These are phyloP conservation scores for Podospora tetraspora DNA, from an alignment of 495 filamentous ascomycete genomes.

Conservation along the genomic window DNA sequence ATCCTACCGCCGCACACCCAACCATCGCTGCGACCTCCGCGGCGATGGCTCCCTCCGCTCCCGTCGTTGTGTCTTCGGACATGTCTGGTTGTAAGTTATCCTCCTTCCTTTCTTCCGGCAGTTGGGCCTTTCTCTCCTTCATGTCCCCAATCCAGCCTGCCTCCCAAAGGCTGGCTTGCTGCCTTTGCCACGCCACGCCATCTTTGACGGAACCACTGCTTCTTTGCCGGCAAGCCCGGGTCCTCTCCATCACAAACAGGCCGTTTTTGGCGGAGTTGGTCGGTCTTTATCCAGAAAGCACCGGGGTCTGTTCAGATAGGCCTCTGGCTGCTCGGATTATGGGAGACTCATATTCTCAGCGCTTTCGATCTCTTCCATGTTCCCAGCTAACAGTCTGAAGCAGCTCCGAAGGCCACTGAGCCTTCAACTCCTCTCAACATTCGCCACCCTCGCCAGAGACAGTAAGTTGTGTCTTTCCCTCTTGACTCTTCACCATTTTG, in stretches of 20 bases:
- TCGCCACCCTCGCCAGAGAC: background rate
- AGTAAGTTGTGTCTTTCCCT: background rate
- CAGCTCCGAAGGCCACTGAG: background rate
- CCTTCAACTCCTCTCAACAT: background rate
- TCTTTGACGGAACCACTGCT: background rate
- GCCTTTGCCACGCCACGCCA: background rate
- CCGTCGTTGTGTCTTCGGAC: background rate
- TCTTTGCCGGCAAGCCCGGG: background rate
- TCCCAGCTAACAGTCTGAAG: background rate
- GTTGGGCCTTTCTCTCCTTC: too few relatives aligned
- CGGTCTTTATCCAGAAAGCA: background rate
- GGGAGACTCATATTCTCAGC: background rate
- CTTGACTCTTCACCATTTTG: background rate
- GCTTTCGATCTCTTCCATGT: background rate
- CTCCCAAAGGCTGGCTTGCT: background rate
- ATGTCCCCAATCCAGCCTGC: too few relatives aligned
- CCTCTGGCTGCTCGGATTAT: background rate
- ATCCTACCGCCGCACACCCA: too few relatives aligned
- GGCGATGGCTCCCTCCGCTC: too few relatives aligned
- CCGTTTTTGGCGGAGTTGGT: background rate
- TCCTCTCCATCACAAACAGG: background rate
- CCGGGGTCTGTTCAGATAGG: background rate
- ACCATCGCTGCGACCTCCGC: too few relatives aligned
- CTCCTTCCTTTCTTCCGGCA: background rate
- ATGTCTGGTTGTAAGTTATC: background rate